Evolutionary conservation across 2,329 filamentous ascomycete genomes (phyloP).

Genomic region (Daldinia eschscholtzii): DNA sequence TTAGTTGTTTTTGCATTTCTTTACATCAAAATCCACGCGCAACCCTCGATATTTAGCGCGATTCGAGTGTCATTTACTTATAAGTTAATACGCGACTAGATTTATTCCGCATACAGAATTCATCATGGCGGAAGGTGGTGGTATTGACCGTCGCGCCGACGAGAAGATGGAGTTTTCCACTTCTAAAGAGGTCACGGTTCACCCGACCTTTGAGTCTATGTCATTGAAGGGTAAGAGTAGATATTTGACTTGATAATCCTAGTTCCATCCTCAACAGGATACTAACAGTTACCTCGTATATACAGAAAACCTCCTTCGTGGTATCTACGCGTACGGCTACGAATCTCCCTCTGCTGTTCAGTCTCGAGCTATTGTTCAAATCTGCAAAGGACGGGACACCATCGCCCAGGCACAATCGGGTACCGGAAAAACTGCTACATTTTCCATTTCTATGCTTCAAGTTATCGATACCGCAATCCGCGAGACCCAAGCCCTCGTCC

Average conservation of each 20-base stretch:
- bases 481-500: slow-evolving; percentile 93
- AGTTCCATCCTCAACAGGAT: background rate
- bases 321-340: slow-evolving; percentile 98
- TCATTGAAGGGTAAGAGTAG: slow-evolving; percentile 80
- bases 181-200: slow-evolving; percentile 96
- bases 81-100: background rate
- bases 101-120: background rate
- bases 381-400: slow-evolving; percentile 98
- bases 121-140: slow-evolving; percentile 85
- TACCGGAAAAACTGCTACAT: slow-evolving; percentile 96
- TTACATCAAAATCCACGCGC: background rate
- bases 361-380: slow-evolving; percentile 97
- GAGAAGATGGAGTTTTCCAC: slow-evolving; percentile 98
- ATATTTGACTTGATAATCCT: background rate
- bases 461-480: slow-evolving; percentile 94
- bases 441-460: slow-evolving; percentile 95
- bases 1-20: slow-evolving; percentile 10
- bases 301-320: slow-evolving; percentile 89
- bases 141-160: slow-evolving; percentile 90
- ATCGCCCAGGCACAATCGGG: slow-evolving; percentile 98
- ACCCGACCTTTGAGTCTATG: slow-evolving; percentile 95
- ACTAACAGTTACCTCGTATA: slow-evolving; percentile 27
- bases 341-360: slow-evolving; percentile 98
- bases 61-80: background rate
- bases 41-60: background rate